Evolutionary conservation across 2,329 filamentous ascomycete genomes (phyloP).

Genomic region (Monascus ruber): DNA sequence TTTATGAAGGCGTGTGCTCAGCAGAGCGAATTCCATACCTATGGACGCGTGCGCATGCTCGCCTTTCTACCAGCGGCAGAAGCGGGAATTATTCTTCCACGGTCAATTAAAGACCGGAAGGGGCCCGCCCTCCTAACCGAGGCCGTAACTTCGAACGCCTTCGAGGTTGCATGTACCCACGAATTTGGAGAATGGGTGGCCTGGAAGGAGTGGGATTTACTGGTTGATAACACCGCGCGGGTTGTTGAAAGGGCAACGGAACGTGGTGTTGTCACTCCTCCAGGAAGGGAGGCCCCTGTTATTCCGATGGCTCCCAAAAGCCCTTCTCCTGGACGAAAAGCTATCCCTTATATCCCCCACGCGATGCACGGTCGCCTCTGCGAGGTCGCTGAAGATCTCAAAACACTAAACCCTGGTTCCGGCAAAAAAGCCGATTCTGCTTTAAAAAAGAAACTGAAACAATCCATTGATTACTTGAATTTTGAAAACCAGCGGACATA

Average conservation of each 20-base stretch:
- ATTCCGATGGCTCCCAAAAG: slow-evolving; percentile 14
- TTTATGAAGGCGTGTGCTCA: slow-evolving; percentile 47
- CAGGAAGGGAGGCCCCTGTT: slow-evolving; percentile 14
- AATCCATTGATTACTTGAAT: slow-evolving; percentile 9
- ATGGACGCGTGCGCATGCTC: slow-evolving; percentile 70
- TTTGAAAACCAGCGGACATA: slow-evolving; percentile 15
- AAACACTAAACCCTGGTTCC: neutral
- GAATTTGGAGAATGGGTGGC: slow-evolving; percentile 17
- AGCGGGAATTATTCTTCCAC: slow-evolving; percentile 49
- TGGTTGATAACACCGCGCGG: slow-evolving; percentile 12
- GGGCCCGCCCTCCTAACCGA: slow-evolving; percentile 51
- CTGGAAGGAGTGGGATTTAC: slow-evolving; percentile 14
- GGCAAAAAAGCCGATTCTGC: too few species aligned
- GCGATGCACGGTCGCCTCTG: slow-evolving; percentile 25
- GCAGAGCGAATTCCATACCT: slow-evolving; percentile 55
- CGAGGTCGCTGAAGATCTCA: slow-evolving; percentile 6
- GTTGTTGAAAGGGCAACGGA: slow-evolving; percentile 20
- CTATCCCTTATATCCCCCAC: slow-evolving; percentile 23
- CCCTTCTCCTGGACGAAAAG: slow-evolving; percentile 5
- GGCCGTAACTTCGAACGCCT: slow-evolving; percentile 27
- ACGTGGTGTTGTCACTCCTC: slow-evolving; percentile 18
- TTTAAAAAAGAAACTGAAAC: slow-evolving; percentile 1
- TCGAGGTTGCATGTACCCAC: slow-evolving; percentile 43
- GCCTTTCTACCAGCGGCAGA: slow-evolving; percentile 58
- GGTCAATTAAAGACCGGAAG: slow-evolving; percentile 42